These are phyloP conservation scores for Sphagnum contortum DNA, from an alignment of 225 moss, liverwort and hornwort species.

Conservation along the genomic window DNA sequence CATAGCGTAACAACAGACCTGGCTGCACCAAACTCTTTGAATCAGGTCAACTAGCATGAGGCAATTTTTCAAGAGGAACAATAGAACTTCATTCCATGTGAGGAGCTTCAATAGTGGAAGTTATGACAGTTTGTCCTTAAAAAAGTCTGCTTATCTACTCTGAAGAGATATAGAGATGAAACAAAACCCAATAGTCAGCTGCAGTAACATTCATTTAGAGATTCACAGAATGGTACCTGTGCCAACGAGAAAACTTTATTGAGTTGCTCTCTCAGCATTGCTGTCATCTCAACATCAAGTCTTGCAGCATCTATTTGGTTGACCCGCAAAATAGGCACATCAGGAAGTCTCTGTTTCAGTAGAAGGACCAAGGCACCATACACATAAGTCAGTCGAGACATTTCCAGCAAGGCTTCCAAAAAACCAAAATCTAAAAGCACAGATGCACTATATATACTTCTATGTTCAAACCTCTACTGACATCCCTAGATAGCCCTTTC, in stretches of 20 bases:
- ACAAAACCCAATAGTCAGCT: background rate
- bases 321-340: slow-evolving; percentile 74
- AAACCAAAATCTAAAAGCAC: background rate
- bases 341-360: slow-evolving; percentile 50
- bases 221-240: slow-evolving; percentile 35
- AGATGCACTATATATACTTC: background rate
- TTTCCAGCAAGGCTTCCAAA: background rate
- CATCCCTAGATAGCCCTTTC: background rate
- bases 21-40: slow-evolving; percentile 67
- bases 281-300: slow-evolving; percentile 89
- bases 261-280: slow-evolving; percentile 89
- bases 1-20: slow-evolving; percentile 90
- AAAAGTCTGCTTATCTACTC: too few species aligned
- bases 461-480: background rate
- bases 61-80: background rate
- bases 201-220: background rate
- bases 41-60: background rate
- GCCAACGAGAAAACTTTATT: slow-evolving; percentile 78
- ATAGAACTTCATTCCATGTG: background rate
- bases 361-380: too few species aligned
- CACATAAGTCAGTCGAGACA: background rate
- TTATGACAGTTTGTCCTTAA: too few species aligned
- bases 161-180: too few species aligned
- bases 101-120: too few species aligned
- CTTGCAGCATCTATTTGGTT: slow-evolving; percentile 91